Percentiles rank a stretch among this genome's conserved stretches.
phyloP scores from a whole-genome alignment of 768 basidiomycete genomes.

The Pisolithus sp. region DNA sequence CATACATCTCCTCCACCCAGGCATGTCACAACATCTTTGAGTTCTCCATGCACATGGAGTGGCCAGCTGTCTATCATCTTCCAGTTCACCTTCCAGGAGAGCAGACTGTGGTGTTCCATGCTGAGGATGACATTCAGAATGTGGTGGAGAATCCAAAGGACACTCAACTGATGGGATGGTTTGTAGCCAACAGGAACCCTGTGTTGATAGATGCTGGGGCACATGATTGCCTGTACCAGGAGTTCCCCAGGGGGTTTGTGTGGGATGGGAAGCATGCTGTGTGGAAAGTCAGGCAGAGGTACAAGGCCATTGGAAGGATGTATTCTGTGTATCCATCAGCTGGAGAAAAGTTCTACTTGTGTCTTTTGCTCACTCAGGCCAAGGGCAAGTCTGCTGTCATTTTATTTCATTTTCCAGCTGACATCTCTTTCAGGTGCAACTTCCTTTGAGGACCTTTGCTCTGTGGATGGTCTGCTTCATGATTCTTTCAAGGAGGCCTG shows the following conservation, averaged over 20 bases:
- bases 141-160: conserved; percentile 32
- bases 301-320: no score
- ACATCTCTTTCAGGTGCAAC: background rate
- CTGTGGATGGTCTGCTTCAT: conserved; percentile 18
- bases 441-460: conserved; percentile 16
- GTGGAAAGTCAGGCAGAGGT: no score
- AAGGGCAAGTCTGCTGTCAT: conserved; percentile 21
- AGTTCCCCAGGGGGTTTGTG: conserved; percentile 27
- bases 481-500: conserved; percentile 37
- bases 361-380: conserved; percentile 33
- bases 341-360: conserved; percentile 37
- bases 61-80: conserved; percentile 35
- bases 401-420: no score
- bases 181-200: conserved; percentile 22
- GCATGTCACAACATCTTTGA: conserved; percentile 30
- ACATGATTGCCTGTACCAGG: conserved; percentile 24
- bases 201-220: conserved; percentile 4
- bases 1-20: no score
- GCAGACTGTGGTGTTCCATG: conserved; percentile 33
- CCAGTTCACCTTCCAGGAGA: conserved; percentile 37
- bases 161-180: conserved; percentile 39
- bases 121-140: conserved; percentile 15
- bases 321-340: conserved; percentile 3
- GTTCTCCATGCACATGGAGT: conserved; percentile 25
- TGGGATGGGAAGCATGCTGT: conserved; percentile 9